phyloP scores from a whole-genome alignment of 2,329 filamentous ascomycete genomes.

The Talaromyces sp. region DNA sequence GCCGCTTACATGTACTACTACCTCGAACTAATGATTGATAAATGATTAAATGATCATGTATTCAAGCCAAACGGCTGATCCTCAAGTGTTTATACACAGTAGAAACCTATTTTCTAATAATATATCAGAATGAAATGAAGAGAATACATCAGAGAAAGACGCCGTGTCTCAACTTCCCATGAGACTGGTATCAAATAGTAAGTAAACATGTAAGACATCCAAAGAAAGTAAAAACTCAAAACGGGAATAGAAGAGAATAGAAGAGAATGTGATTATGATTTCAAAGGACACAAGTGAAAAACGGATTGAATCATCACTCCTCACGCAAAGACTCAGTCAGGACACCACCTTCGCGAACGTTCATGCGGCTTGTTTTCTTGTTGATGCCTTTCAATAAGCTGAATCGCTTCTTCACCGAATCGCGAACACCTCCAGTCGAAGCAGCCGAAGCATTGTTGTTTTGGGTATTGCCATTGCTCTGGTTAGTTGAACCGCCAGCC shows the following conservation, averaged over 20 bases:
- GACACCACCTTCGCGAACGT: slow-evolving; percentile 34
- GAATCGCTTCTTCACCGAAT: slow-evolving; percentile 71
- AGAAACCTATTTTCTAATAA: slow-evolving; percentile 1
- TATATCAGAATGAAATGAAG: slow-evolving; percentile 7
- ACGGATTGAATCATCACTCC: slow-evolving; percentile 27
- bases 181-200: slow-evolving; percentile 18
- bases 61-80: not conserved
- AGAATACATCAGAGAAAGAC: not conserved
- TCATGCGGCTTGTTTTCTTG: slow-evolving; percentile 62
- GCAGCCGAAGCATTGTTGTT: slow-evolving; percentile 2
- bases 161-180: slow-evolving; percentile 13
- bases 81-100: slow-evolving; percentile 12
- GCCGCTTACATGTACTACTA: not conserved
- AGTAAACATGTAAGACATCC: slow-evolving; percentile 13
- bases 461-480: slow-evolving; percentile 29
- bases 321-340: slow-evolving; percentile 32
- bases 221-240: not conserved
- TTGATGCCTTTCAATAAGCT: slow-evolving; percentile 70
- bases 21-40: not conserved
- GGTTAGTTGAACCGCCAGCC: slow-evolving; percentile 27
- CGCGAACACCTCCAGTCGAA: slow-evolving; percentile 41
- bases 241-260: not conserved
- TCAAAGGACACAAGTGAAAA: not conserved
- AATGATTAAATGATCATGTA: not conserved
- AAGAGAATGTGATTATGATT: not conserved